phyloP scores from a whole-genome alignment of 2,329 filamentous ascomycete species.

The Xylaria sp. region DNA sequence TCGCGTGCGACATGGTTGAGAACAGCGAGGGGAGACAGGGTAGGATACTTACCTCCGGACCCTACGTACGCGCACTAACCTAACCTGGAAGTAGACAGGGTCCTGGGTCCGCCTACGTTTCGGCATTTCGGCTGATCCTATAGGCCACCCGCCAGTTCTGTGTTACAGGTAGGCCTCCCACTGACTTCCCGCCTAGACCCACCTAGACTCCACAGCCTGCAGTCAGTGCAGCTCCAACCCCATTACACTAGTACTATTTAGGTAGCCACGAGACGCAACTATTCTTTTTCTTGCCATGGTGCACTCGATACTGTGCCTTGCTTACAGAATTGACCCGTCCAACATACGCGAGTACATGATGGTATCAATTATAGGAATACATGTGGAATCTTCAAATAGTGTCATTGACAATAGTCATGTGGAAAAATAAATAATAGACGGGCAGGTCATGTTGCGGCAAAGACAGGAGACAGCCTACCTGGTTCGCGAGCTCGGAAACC shows the following conservation, averaged over 20 bases:
- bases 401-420: no score
- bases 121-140: constrained; percentile 10
- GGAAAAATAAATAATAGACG: no score
- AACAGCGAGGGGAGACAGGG: not conserved
- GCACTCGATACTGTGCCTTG: not conserved
- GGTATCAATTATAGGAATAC: no score
- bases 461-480: not conserved
- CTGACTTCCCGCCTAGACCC: not conserved
- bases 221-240: not conserved
- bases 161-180: not conserved
- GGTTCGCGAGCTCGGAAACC: not conserved
- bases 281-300: not conserved
- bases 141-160: not conserved
- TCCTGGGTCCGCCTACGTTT: not conserved
- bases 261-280: not conserved
- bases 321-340: no score
- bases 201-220: constrained; percentile 2
- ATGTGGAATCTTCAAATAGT: no score
- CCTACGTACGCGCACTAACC: no score
- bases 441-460: not conserved
- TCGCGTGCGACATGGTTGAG: not conserved
- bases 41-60: not conserved
- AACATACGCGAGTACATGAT: no score
- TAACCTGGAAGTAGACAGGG: not conserved
- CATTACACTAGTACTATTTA: not conserved